Evolutionary conservation across 2,329 filamentous ascomycete genomes (phyloP).

Genomic region (Diaporthe velutina): DNA sequence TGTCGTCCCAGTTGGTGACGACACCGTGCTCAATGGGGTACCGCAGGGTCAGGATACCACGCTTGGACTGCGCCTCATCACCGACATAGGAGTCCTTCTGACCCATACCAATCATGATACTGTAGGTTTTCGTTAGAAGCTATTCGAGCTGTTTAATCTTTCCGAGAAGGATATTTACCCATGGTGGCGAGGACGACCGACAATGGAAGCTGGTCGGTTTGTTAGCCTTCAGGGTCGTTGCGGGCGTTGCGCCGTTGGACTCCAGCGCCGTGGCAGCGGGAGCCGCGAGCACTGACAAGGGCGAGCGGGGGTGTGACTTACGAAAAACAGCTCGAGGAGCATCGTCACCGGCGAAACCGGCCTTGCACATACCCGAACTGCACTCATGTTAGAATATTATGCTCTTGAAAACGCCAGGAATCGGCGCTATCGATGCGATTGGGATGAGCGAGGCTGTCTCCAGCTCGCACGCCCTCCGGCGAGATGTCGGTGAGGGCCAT

Average conservation of each 20-base stretch:
- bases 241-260: conserved; percentile 26
- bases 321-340: conserved; percentile 99
- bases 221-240: conserved; percentile 27
- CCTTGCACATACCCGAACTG: conserved; percentile 99
- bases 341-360: conserved; percentile 99
- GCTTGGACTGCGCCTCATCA: conserved; percentile 99
- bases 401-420: neutral
- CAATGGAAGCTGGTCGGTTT: conserved; percentile 85
- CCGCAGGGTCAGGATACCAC: conserved; percentile 99
- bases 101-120: conserved; percentile 99
- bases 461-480: conserved; percentile 30
- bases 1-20: conserved; percentile 99
- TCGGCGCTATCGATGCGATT: neutral
- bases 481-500: conserved; percentile 52
- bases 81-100: conserved; percentile 99
- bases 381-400: conserved; percentile 54
- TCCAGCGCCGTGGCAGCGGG: conserved; percentile 5
- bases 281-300: conserved; percentile 39
- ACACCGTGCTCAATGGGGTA: conserved; percentile 99
- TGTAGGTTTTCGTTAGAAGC: conserved; percentile 34
- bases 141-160: neutral
- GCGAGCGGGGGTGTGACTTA: conserved; percentile 74
- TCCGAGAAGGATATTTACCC: conserved; percentile 92
- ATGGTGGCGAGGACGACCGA: conserved; percentile 99
- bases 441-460: conserved; percentile 14